phyloP scores from a whole-genome alignment of 2,329 filamentous ascomycete species.

The Metarhizium guizhouense region DNA sequence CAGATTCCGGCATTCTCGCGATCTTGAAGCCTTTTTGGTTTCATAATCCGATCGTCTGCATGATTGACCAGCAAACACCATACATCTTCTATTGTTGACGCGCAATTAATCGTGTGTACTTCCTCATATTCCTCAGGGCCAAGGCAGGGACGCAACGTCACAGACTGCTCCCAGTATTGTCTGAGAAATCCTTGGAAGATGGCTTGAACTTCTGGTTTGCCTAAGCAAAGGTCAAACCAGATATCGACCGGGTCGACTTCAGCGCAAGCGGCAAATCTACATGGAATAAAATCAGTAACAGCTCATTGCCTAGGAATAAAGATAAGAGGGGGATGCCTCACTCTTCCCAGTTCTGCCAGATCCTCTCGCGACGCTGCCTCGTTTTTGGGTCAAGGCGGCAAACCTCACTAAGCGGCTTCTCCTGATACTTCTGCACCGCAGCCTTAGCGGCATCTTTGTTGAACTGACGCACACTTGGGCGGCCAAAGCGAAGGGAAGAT shows the following conservation, averaged over 20 bases:
- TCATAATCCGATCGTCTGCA: slow-evolving; percentile 1
- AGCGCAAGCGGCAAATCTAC: slow-evolving; percentile 1
- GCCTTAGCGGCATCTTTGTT: slow-evolving; percentile 1
- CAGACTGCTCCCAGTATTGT: neutral
- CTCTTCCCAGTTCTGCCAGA: slow-evolving; percentile 4
- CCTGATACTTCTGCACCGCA: slow-evolving; percentile 1
- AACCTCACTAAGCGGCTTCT: neutral
- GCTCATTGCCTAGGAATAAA: neutral
- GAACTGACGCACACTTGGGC: neutral
- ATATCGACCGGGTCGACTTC: neutral
- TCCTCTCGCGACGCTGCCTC: neutral
- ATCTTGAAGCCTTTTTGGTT: neutral
- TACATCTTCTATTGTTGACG: neutral
- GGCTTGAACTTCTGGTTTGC: neutral
- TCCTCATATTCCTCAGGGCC: slow-evolving; percentile 4
- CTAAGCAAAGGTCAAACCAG: slow-evolving; percentile 5
- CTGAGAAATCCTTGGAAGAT: slow-evolving; percentile 2
- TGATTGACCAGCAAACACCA: slow-evolving; percentile 1
- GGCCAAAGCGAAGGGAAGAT: neutral
- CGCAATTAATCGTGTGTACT: slow-evolving; percentile 2
- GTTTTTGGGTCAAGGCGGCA: slow-evolving; percentile 3
- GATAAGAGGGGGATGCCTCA: neutral
- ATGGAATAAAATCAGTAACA: neutral
- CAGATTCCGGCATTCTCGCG: slow-evolving; percentile 1
- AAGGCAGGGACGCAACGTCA: slow-evolving; percentile 2